A percentile compares a stretch with the other conserved stretches of the same genome.
Conservation (phyloP, 1,139 yeast genomes). For the Pneumocystis murina region DNA sequence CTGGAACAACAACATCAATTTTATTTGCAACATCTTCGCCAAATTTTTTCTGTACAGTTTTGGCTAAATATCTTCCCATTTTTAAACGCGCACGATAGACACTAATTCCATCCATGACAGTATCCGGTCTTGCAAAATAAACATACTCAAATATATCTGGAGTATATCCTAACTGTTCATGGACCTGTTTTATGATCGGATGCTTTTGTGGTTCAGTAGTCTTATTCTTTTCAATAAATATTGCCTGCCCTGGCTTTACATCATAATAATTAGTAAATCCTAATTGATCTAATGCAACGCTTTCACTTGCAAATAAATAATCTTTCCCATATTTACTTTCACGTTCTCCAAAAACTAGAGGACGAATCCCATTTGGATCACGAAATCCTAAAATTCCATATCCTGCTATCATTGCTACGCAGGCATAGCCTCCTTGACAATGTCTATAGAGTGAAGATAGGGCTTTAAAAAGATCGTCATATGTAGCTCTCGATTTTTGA, state of each 20-base stretch:
- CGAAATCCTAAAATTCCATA: constrained; percentile 90
- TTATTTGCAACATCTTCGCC: constrained; percentile 36
- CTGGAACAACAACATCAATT: constrained; percentile 92
- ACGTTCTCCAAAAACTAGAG: constrained; percentile 74
- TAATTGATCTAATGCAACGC: constrained; percentile 89
- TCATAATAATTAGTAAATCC: constrained; percentile 71
- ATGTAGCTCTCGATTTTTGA: constrained; percentile 85
- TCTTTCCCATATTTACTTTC: constrained; percentile 53
- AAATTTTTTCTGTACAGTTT: constrained; percentile 43
- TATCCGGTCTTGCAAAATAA: constrained; percentile 94
- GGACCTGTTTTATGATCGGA: constrained; percentile 46
- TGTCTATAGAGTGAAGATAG: constrained; percentile 62
- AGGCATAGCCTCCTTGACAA: constrained; percentile 92
- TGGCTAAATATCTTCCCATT: constrained; percentile 86
- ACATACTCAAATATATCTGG: constrained; percentile 97
- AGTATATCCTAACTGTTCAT: constrained; percentile 60
- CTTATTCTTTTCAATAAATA: constrained; percentile 63
- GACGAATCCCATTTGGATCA: constrained; percentile 94
- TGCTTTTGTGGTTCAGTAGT: constrained; percentile 19
- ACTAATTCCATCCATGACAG: constrained; percentile 86
- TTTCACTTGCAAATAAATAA: constrained; percentile 90
- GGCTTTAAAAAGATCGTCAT: constrained; percentile 76
- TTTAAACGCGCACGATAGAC: constrained; percentile 84
- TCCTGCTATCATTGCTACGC: constrained; percentile 90
- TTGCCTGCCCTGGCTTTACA: constrained; percentile 89